A percentile compares a stretch with the other conserved stretches of the same genome.
phyloP scores from a whole-genome alignment of 306 rosid species.

The Calophaca sinica region DNA sequence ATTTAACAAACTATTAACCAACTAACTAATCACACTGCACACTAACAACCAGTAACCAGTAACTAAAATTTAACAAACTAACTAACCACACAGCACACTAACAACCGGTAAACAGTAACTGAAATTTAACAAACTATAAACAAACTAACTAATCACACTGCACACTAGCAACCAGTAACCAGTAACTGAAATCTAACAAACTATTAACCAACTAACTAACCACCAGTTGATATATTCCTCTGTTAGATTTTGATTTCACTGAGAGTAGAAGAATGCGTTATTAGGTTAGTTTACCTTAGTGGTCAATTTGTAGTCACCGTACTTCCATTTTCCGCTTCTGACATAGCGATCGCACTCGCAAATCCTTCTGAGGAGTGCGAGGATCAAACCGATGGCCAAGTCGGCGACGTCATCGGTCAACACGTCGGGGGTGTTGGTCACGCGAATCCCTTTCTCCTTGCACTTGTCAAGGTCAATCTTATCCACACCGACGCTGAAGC shows the following conservation, averaged over 20 bases:
- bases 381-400: conserved; percentile 64
- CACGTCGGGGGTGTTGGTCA: conserved; percentile 82
- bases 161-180: too few relatives aligned
- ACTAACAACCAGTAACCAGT: too few relatives aligned
- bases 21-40: too few relatives aligned
- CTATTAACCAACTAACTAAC: too few relatives aligned
- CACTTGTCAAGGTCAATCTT: conserved; percentile 67
- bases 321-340: conserved; percentile 75
- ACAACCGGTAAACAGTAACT: too few relatives aligned
- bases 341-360: conserved; percentile 71
- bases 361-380: conserved; percentile 67
- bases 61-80: too few relatives aligned
- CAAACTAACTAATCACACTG: too few relatives aligned
- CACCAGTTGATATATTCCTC: neutral
- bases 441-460: conserved; percentile 72
- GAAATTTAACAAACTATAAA: too few relatives aligned
- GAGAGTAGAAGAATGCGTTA: neutral
- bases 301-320: conserved; percentile 67
- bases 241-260: neutral
- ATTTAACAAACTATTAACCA: too few relatives aligned
- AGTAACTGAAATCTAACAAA: too few relatives aligned
- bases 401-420: conserved; percentile 89
- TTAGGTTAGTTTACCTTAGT: conserved; percentile 61
- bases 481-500: conserved; percentile 82
- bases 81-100: too few relatives aligned